A percentile compares a stretch with the other conserved stretches of the same genome.
These are phyloP conservation scores for Alternaria gansuensis DNA, from an alignment of 2,329 filamentous ascomycete species.

Conservation along the genomic window DNA sequence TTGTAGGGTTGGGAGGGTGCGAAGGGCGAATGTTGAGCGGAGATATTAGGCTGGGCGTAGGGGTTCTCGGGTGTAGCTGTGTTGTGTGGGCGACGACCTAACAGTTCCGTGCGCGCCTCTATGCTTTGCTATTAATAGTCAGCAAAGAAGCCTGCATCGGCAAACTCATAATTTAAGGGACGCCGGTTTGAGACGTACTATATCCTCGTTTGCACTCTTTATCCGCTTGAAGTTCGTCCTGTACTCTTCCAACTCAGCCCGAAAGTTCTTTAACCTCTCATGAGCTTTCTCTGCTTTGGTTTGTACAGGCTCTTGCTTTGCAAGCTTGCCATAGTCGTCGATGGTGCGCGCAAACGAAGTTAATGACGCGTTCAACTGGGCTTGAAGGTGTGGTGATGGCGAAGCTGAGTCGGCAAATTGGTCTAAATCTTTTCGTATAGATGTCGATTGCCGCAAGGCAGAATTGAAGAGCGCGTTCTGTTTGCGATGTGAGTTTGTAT, in stretches of 20 bases:
- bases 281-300: constrained; percentile 91
- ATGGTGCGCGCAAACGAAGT: constrained; percentile 87
- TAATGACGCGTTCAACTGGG: constrained; percentile 61
- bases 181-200: constrained; percentile 54
- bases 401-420: constrained; percentile 69
- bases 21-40: constrained; percentile 42
- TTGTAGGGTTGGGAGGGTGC: constrained; percentile 43
- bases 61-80: constrained; percentile 90
- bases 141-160: constrained; percentile 1
- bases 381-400: constrained; percentile 70
- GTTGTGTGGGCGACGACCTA: constrained; percentile 83
- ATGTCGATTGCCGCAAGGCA: constrained; percentile 82
- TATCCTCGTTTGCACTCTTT: constrained; percentile 79
- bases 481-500: constrained; percentile 22
- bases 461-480: constrained; percentile 88
- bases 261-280: constrained; percentile 86
- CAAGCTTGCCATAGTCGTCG: constrained; percentile 87
- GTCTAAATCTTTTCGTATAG: constrained; percentile 79
- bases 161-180: background rate
- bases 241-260: constrained; percentile 81
- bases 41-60: constrained; percentile 65
- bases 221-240: constrained; percentile 78
- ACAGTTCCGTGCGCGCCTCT: constrained; percentile 80
- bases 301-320: constrained; percentile 86
- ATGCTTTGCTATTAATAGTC: constrained; percentile 59